A percentile compares a stretch with the other conserved stretches of the same genome.
These are phyloP conservation scores for Dactylonectria macrodidyma DNA, from an alignment of 2,329 filamentous ascomycete genomes.

Conservation along the genomic window DNA sequence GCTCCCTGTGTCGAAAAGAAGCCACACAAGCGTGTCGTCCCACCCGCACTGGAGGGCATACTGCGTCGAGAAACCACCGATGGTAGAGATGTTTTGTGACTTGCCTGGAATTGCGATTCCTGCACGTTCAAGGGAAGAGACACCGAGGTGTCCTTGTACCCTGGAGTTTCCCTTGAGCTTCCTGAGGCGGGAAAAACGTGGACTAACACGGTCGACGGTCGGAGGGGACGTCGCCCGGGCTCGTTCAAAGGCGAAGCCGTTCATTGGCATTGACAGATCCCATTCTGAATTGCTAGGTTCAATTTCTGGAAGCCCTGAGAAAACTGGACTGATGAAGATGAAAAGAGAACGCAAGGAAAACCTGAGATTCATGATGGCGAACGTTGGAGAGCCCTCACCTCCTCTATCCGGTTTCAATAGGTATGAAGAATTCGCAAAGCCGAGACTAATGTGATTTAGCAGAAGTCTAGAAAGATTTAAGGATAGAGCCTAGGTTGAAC, in stretches of 20 bases:
- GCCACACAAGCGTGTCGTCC: slow-evolving; percentile 56
- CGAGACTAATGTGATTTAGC: neutral
- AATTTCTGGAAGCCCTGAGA: slow-evolving; percentile 10
- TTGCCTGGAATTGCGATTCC: slow-evolving; percentile 35
- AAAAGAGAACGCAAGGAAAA: neutral
- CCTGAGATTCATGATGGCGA: slow-evolving; percentile 11
- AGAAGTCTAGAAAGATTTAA: too few relatives aligned
- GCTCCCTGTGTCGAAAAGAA: slow-evolving; percentile 67
- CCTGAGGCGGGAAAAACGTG: slow-evolving; percentile 53
- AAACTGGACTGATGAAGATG: slow-evolving; percentile 15
- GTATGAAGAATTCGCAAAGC: too few relatives aligned
- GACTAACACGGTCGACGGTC: slow-evolving; percentile 48
- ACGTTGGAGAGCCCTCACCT: neutral
- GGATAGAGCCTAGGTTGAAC: too few relatives aligned
- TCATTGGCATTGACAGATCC: slow-evolving; percentile 55
- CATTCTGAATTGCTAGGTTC: slow-evolving; percentile 35
- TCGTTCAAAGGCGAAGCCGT: slow-evolving; percentile 56
- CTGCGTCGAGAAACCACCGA: slow-evolving; percentile 58
- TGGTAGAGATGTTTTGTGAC: slow-evolving; percentile 57
- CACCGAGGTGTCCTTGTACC: slow-evolving; percentile 44
- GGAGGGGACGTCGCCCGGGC: slow-evolving; percentile 48
- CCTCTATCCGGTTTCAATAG: neutral
- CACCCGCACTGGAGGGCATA: slow-evolving; percentile 59
- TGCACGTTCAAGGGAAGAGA: slow-evolving; percentile 49
- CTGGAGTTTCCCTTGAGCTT: slow-evolving; percentile 44